Evolutionary conservation across 192 early-diverging fungal genomes (phyloP).

Genomic region (Entomortierella lignicola): DNA sequence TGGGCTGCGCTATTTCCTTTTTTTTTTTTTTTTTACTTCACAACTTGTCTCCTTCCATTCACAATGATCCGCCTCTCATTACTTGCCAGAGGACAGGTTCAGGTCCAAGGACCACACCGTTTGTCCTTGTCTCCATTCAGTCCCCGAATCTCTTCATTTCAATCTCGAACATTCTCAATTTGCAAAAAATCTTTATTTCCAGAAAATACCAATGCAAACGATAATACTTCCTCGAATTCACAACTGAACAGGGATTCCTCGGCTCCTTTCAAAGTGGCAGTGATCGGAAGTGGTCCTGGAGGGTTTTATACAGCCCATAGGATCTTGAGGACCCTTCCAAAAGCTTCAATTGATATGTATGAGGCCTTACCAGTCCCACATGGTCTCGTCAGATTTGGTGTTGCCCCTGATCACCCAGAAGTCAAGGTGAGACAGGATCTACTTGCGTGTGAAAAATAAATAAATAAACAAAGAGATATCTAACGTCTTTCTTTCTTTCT

Average conservation of each 20-base stretch:
- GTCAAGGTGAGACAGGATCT: slow-evolving; percentile 77
- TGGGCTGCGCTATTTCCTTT: not conserved
- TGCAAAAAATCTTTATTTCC: not conserved
- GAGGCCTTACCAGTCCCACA: slow-evolving; percentile 88
- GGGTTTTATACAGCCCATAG: slow-evolving; percentile 92
- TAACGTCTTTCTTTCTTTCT: not conserved
- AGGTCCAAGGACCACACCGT: not conserved
- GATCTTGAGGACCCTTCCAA: slow-evolving; percentile 71
- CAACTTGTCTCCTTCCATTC: not conserved
- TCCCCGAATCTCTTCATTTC: not conserved
- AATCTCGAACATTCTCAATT: slow-evolving; percentile 26
- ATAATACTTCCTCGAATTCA: too few relatives aligned
- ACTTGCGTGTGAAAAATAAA: not conserved
- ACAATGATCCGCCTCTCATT: slow-evolving; percentile 32
- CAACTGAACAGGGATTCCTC: too few relatives aligned
- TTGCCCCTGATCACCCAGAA: slow-evolving; percentile 97
- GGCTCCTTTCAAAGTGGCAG: slow-evolving; percentile 63
- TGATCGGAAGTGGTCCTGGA: slow-evolving; percentile 86
- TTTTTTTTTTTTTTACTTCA: too few relatives aligned
- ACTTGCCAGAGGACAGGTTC: slow-evolving; percentile 17
- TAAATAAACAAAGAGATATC: slow-evolving; percentile 8
- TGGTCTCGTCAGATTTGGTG: slow-evolving; percentile 93
- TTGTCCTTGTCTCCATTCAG: slow-evolving; percentile 3
- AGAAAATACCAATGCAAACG: not conserved
- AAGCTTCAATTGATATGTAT: slow-evolving; percentile 80